Evolutionary conservation across 768 basidiomycete genomes (phyloP).

Genomic region (Hydnomerulius pinastri): DNA sequence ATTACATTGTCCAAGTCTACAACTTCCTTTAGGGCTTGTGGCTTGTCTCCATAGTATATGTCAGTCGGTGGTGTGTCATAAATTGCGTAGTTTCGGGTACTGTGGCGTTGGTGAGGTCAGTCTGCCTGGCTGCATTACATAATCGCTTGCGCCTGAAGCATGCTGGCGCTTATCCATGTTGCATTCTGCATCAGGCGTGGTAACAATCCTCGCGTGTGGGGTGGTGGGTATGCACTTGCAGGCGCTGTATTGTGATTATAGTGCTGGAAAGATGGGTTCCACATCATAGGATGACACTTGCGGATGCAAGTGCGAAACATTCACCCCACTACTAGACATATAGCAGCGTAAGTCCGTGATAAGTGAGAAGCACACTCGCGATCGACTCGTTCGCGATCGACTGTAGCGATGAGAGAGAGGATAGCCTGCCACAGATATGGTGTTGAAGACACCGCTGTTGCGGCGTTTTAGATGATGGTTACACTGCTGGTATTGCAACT

Average conservation of each 20-base stretch:
- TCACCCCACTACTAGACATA: too few relatives aligned
- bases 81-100: constrained; percentile 61
- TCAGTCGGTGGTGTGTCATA: constrained; percentile 46
- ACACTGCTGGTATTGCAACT: constrained; percentile 50
- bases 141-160: constrained; percentile 41
- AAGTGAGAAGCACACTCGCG: constrained; percentile 14
- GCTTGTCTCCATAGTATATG: constrained; percentile 49
- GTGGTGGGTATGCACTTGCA: background rate
- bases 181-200: constrained; percentile 36
- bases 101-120: constrained; percentile 31
- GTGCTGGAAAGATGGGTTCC: too few relatives aligned
- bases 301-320: too few relatives aligned
- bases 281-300: too few relatives aligned
- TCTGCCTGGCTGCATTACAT: constrained; percentile 44
- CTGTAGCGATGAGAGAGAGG: too few relatives aligned
- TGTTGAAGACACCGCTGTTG: background rate
- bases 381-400: too few relatives aligned
- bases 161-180: constrained; percentile 35
- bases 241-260: too few relatives aligned
- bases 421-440: background rate
- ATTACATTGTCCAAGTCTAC: constrained; percentile 61
- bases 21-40: constrained; percentile 42
- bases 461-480: constrained; percentile 41
- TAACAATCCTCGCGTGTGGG: background rate
- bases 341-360: constrained; percentile 34